A percentile compares a stretch with the other conserved stretches of the same genome.
Evolutionary conservation across 345 rosid species (phyloP).

Genomic region (Lepidium sativum): DNA sequence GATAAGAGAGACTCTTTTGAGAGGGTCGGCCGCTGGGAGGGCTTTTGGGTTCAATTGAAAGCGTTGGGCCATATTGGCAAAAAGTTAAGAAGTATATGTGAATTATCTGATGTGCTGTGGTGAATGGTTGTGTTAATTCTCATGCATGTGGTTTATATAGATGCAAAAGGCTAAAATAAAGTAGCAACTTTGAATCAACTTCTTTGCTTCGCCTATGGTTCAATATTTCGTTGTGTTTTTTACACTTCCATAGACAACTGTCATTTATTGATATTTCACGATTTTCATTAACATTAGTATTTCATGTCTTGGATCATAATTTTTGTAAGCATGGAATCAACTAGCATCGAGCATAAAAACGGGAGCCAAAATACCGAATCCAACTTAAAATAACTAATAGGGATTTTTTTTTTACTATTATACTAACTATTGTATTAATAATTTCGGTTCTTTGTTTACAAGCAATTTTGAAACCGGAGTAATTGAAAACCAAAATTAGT

Average conservation of each 20-base stretch:
- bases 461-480: too few relatives aligned
- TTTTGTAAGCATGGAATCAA: background rate
- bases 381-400: too few relatives aligned
- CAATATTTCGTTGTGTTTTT: slow-evolving; percentile 14
- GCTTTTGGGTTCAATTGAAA: slow-evolving; percentile 32
- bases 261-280: background rate
- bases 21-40: slow-evolving; percentile 19
- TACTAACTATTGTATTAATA: too few relatives aligned
- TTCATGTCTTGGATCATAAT: background rate
- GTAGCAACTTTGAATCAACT: slow-evolving; percentile 44
- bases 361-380: too few relatives aligned
- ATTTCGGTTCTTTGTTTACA: too few relatives aligned
- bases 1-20: slow-evolving; percentile 29
- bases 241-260: slow-evolving; percentile 15
- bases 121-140: background rate
- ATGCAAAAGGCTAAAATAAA: background rate
- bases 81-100: background rate
- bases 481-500: too few relatives aligned
- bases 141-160: background rate
- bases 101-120: slow-evolving; percentile 7
- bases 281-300: background rate
- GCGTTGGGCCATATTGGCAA: slow-evolving; percentile 23
- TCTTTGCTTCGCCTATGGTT: slow-evolving; percentile 64
- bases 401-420: too few relatives aligned
- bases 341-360: too few relatives aligned